Evolutionary conservation across 495 filamentous ascomycete genomes (phyloP).

Genomic region (Sordaria brevicollis): DNA sequence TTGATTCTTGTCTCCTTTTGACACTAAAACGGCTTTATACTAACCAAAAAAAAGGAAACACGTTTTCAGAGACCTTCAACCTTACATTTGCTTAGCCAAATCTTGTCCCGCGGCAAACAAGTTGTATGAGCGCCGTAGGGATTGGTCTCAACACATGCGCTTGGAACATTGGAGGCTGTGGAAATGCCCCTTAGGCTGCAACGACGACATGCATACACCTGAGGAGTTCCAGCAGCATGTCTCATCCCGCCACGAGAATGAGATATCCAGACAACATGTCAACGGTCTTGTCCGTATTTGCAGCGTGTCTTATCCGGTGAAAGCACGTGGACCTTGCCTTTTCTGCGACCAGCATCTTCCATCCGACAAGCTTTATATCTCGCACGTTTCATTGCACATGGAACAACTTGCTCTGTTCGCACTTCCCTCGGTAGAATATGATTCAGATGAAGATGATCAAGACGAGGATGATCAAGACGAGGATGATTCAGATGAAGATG

Average conservation of each 20-base stretch:
- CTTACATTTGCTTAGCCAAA: slow-evolving; percentile 11
- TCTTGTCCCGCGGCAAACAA: not conserved
- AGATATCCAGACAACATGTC: not conserved
- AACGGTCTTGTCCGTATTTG: not conserved
- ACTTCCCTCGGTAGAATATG: not conserved
- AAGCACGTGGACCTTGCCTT: not conserved
- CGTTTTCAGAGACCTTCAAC: slow-evolving; percentile 16
- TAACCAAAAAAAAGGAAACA: no score
- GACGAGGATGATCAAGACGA: not conserved
- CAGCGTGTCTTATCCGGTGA: not conserved
- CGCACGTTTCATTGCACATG: not conserved
- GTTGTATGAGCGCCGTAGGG: not conserved
- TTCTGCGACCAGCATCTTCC: not conserved
- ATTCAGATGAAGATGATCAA: not conserved
- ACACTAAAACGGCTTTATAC: no score
- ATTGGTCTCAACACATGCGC: slow-evolving; percentile 1
- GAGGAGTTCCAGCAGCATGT: not conserved
- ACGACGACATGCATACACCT: not conserved
- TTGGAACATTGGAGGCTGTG: not conserved
- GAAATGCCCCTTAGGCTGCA: not conserved
- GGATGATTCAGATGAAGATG: not conserved
- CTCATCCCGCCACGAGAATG: not conserved
- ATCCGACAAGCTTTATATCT: not conserved
- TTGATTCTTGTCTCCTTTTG: no score
- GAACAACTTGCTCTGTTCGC: not conserved